These are phyloP conservation scores for Chalaropsis ovoidea DNA, from an alignment of 2,329 filamentous ascomycete species.

Conservation along the genomic window DNA sequence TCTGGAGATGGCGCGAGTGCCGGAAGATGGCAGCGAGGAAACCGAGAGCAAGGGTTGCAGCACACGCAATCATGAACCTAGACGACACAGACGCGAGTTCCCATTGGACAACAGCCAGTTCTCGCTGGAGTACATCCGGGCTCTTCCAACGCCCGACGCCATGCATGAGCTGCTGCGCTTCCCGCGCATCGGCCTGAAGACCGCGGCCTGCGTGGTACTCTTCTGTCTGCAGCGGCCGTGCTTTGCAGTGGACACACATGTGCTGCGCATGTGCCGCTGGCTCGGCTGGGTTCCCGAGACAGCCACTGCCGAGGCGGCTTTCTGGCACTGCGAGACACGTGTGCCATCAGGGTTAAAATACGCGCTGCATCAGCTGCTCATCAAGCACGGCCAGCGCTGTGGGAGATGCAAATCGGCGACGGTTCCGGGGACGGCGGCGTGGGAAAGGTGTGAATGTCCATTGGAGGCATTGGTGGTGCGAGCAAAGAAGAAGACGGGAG, in stretches of 20 bases:
- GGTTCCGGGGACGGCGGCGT: constrained; percentile 51
- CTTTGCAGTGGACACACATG: constrained; percentile 51
- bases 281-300: constrained; percentile 46
- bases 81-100: constrained; percentile 38
- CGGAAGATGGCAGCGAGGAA: constrained; percentile 37
- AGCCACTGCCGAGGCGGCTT: constrained; percentile 39
- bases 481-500: not conserved
- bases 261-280: constrained; percentile 43
- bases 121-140: constrained; percentile 43
- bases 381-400: constrained; percentile 44
- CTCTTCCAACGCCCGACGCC: constrained; percentile 38
- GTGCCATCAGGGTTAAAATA: constrained; percentile 47
- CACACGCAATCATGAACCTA: constrained; percentile 23
- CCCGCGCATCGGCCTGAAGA: constrained; percentile 48
- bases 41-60: not conserved
- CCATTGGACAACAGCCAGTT: constrained; percentile 31
- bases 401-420: constrained; percentile 35
- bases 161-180: constrained; percentile 43
- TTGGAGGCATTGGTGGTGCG: not conserved
- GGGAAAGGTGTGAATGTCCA: constrained; percentile 4
- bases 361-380: constrained; percentile 45
- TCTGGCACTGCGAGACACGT: constrained; percentile 43
- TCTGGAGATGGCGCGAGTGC: constrained; percentile 55
- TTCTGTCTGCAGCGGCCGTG: constrained; percentile 45
- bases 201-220: constrained; percentile 46